These are phyloP conservation scores for Zymoseptoria tritici DNA, from an alignment of 2,329 filamentous ascomycete genomes.

Conservation along the genomic window DNA sequence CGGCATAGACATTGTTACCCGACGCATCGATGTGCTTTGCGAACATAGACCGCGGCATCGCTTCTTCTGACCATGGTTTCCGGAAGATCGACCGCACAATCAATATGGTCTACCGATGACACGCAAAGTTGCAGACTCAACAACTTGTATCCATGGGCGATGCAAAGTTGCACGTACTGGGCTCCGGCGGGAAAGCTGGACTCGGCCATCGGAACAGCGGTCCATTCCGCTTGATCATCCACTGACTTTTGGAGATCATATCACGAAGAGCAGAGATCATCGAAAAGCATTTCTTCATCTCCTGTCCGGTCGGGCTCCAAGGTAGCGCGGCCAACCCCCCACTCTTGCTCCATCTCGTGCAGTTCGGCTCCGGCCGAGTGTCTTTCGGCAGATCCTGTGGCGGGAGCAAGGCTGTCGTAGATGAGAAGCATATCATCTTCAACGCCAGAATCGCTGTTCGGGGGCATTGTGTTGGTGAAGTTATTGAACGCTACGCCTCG, in stretches of 20 bases:
- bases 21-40: no score
- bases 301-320: not conserved
- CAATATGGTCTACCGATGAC: no score
- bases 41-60: no score
- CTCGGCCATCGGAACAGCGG: no score
- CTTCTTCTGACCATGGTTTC: no score
- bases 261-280: not conserved
- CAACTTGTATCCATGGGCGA: no score
- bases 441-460: not conserved
- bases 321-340: not conserved
- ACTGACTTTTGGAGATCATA: not conserved
- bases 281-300: not conserved
- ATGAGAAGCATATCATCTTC: conserved; percentile 5
- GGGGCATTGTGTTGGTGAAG: not conserved
- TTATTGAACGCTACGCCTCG: not conserved
- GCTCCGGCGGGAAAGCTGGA: no score
- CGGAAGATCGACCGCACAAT: no score
- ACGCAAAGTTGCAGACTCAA: no score
- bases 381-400: not conserved
- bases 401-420: conserved; percentile 3
- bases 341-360: not conserved
- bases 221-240: no score
- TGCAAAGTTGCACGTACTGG: no score
- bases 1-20: no score
- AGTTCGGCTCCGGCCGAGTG: not conserved